phyloP scores from a whole-genome alignment of 2,329 filamentous ascomycete species.

The Coccinonectria pachysandricola region DNA sequence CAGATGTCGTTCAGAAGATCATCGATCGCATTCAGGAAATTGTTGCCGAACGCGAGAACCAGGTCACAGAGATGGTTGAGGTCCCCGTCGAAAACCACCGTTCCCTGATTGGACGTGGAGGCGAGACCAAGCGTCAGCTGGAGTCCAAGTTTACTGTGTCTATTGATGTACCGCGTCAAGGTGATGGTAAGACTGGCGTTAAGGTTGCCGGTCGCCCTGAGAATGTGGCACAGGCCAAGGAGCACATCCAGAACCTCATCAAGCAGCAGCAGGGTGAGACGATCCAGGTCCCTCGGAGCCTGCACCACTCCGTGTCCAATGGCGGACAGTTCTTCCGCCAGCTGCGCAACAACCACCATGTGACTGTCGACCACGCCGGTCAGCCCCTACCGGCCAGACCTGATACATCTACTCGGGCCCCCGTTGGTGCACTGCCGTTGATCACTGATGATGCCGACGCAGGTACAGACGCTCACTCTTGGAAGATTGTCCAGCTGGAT shows the following conservation, averaged over 20 bases:
- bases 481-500: conserved; percentile 62
- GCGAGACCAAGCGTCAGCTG: conserved; percentile 74
- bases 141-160: conserved; percentile 79
- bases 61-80: conserved; percentile 68
- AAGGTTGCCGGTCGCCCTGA: conserved; percentile 73
- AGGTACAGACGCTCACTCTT: conserved; percentile 61
- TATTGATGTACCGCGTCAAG: conserved; percentile 86
- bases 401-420: conserved; percentile 41
- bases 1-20: conserved; percentile 80
- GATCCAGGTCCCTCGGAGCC: conserved; percentile 67
- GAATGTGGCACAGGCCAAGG: conserved; percentile 76
- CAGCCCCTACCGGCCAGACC: conserved; percentile 65
- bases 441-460: conserved; percentile 77
- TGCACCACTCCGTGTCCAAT: conserved; percentile 79
- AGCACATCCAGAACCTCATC: conserved; percentile 66
- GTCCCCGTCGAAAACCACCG: conserved; percentile 86
- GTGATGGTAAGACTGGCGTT: conserved; percentile 71
- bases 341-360: conserved; percentile 73
- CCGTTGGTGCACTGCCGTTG: conserved; percentile 62
- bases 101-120: conserved; percentile 81
- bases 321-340: conserved; percentile 90
- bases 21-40: conserved; percentile 70
- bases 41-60: conserved; percentile 72
- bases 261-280: conserved; percentile 86
- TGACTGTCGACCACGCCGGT: conserved; percentile 85